Conservation (phyloP, 2,329 filamentous ascomycete genomes). For the Ophiobolus disseminans region DNA sequence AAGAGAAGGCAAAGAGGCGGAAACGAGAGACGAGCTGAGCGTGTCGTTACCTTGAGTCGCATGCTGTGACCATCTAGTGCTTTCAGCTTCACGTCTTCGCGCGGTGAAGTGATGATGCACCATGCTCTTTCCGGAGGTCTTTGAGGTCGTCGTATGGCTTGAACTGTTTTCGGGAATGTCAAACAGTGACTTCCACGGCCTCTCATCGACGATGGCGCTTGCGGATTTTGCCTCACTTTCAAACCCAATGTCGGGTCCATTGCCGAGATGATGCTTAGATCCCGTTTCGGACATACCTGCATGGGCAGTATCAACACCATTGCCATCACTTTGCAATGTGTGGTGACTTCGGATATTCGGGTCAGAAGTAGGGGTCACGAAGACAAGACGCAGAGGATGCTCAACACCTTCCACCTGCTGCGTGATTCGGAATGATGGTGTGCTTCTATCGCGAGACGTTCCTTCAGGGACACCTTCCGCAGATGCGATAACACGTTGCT, state of each 20-base stretch:
- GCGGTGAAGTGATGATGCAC: slow-evolving; percentile 21
- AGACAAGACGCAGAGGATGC: slow-evolving; percentile 28
- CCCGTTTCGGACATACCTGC: slow-evolving; percentile 15
- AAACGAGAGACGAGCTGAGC: slow-evolving; percentile 21
- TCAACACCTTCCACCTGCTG: slow-evolving; percentile 20
- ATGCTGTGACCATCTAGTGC: slow-evolving; percentile 34
- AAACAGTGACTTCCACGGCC: slow-evolving; percentile 36
- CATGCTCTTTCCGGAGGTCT: slow-evolving; percentile 19
- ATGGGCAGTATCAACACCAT: slow-evolving; percentile 22
- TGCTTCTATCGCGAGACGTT: slow-evolving; percentile 4
- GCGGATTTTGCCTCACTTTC: slow-evolving; percentile 7
- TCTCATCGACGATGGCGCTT: slow-evolving; percentile 33
- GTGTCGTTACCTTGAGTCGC: slow-evolving; percentile 30
- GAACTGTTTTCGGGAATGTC: slow-evolving; percentile 28
- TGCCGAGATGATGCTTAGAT: slow-evolving; percentile 14
- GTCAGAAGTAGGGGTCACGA: slow-evolving; percentile 16
- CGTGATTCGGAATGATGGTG: slow-evolving; percentile 21
- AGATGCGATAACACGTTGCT: too few relatives aligned
- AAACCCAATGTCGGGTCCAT: slow-evolving; percentile 3
- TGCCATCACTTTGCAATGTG: slow-evolving; percentile 11
- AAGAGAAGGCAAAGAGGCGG: slow-evolving; percentile 36
- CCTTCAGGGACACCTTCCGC: slow-evolving; percentile 5
- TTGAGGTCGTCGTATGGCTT: slow-evolving; percentile 20
- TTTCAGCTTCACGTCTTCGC: slow-evolving; percentile 15
- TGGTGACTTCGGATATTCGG: slow-evolving; percentile 6